A percentile compares a stretch with the other conserved stretches of the same genome.
These are phyloP conservation scores for Colletotrichum magnum DNA, from an alignment of 2,329 filamentous ascomycete species.

Conservation along the genomic window DNA sequence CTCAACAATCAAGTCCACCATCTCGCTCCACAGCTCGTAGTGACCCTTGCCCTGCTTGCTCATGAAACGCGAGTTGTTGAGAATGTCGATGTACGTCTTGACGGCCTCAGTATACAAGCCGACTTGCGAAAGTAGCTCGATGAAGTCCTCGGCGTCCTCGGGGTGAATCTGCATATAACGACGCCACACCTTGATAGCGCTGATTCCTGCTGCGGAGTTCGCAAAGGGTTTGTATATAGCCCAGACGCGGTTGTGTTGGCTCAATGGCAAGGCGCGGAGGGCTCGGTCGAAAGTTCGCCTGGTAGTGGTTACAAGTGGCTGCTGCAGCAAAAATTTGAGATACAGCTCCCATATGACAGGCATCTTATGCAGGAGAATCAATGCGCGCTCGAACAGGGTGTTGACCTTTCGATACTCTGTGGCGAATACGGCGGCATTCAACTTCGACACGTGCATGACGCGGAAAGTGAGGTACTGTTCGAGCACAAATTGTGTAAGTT, in stretches of 20 bases:
- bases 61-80: constrained; percentile 91
- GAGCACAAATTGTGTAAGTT: constrained; percentile 19
- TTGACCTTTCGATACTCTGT: constrained; percentile 95
- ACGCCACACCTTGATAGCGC: constrained; percentile 93
- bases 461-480: constrained; percentile 88
- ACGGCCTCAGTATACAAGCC: constrained; percentile 92
- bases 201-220: constrained; percentile 89
- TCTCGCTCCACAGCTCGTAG: constrained; percentile 97
- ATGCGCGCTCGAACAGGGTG: constrained; percentile 89
- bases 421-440: constrained; percentile 85
- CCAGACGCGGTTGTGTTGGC: constrained; percentile 97
- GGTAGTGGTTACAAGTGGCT: constrained; percentile 91
- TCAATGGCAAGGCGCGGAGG: constrained; percentile 90
- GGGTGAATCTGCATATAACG: constrained; percentile 98
- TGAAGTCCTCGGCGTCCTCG: constrained; percentile 95
- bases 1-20: constrained; percentile 94
- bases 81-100: constrained; percentile 89
- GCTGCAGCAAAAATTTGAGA: constrained; percentile 87
- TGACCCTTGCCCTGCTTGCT: constrained; percentile 96
- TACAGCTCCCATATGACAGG: constrained; percentile 99
- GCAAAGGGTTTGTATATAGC: constrained; percentile 91
- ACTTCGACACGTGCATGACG: constrained; percentile 82
- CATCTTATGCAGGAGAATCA: constrained; percentile 98
- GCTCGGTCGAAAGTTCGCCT: constrained; percentile 93
- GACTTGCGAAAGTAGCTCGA: constrained; percentile 86